Evolutionary conservation across 768 basidiomycete species (phyloP).

Genomic region (Boletales sp.): DNA sequence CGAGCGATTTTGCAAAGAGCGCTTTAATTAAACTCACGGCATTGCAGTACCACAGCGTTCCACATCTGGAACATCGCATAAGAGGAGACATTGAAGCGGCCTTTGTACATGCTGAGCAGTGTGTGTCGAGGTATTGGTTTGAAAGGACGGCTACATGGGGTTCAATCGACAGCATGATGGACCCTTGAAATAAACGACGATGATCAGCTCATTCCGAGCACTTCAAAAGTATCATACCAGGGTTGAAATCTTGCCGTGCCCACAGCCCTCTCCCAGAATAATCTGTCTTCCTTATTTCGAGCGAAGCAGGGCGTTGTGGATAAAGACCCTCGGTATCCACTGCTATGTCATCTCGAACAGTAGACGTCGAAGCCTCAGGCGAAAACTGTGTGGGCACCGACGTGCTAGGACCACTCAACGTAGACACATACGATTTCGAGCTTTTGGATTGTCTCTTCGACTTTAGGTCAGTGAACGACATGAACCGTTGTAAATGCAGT

Average conservation of each 20-base stretch:
- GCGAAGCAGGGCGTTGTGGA: conserved; percentile 33
- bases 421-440: conserved; percentile 35
- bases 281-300: conserved; percentile 38
- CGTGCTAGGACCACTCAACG: conserved; percentile 20
- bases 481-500: conserved; percentile 8
- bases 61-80: conserved; percentile 75
- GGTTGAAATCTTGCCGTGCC: conserved; percentile 30
- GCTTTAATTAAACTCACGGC: conserved; percentile 44
- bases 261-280: conserved; percentile 47
- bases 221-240: conserved; percentile 32
- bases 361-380: conserved; percentile 14
- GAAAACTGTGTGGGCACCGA: conserved; percentile 23
- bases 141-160: conserved; percentile 69
- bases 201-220: not conserved
- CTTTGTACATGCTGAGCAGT: conserved; percentile 70
- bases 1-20: not conserved
- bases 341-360: not conserved
- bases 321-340: conserved; percentile 15
- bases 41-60: conserved; percentile 71
- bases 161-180: conserved; percentile 49
- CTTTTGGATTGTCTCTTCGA: conserved; percentile 27
- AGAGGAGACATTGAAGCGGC: conserved; percentile 37
- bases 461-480: conserved; percentile 36
- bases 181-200: conserved; percentile 41
- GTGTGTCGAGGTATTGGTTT: conserved; percentile 49